Evolutionary conservation across 176 grass and related monocot species (phyloP), one percentile per base, ranked within the genome.

Genomic region (Oryza glaberrima): DNA sequence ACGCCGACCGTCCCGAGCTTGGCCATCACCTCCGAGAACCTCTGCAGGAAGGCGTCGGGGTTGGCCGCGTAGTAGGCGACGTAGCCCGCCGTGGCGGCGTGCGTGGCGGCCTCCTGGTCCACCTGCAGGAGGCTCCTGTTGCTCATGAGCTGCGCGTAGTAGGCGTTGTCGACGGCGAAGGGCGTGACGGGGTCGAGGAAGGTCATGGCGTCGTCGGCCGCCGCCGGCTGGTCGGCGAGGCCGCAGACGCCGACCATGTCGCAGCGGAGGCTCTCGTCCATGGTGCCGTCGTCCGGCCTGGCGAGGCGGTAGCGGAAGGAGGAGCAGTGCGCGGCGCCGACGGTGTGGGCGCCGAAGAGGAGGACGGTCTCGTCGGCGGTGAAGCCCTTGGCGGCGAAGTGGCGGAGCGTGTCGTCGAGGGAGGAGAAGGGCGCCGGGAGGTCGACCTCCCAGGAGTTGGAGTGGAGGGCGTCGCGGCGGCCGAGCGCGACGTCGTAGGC

Each of bases 331-430:
- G 85, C 72, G 0, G 1, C 88, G 67, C 87, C 92, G 46, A 92
- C 78, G 17, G 90, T 92, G 74, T 94, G 92, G n/a, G 22, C 71
- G 28, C 92, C 38, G 48, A 89, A 47, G 83, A 94, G 92, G 58
- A 90, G 34, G 23, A 94, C 84, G 14, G 84, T 75, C 81, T 92
- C 90, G 40, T 92, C 88, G 6, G 63, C 63, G 3, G 81, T 28
- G 71, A 94, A 72, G 1, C 49, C 14, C 3, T 40, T 40, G 38
- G 13, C 2, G 20, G 69, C 71, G 80, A 94, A 94, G 83, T 65
- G 45, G 19, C 19, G 14, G 12, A 86, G 78, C 26, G 72, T 74
- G 69, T 74, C 48, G 12, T 67, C 60, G 60, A 91, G 65, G 14
- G 19, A 38, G 10, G 82, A 38, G 82, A 52, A 40, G 73, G 89